Percentiles rank a stretch among this genome's conserved stretches.
phyloP scores from a whole-genome alignment of 2,329 filamentous ascomycete genomes.

The Drechslerella dactyloides region DNA sequence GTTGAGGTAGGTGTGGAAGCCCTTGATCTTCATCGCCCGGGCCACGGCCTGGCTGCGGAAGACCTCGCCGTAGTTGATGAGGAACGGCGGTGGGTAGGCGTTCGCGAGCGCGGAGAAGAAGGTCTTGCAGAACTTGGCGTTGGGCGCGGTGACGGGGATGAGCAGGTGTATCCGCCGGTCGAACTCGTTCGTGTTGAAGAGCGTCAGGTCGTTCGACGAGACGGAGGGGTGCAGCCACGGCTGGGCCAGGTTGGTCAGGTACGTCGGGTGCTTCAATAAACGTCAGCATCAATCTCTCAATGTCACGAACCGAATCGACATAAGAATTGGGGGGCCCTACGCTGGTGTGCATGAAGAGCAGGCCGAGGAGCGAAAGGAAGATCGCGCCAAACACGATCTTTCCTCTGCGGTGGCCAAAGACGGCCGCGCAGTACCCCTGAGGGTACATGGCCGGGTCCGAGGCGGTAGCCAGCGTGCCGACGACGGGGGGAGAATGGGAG shows the following conservation, averaged over 20 bases:
- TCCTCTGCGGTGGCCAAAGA: constrained; percentile 47
- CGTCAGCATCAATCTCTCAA: background rate
- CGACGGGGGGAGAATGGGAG: background rate
- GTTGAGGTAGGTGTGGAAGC: constrained; percentile 44
- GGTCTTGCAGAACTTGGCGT: constrained; percentile 46
- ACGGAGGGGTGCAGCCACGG: constrained; percentile 41
- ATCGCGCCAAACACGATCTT: constrained; percentile 39
- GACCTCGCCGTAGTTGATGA: constrained; percentile 47
- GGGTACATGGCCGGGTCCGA: constrained; percentile 30
- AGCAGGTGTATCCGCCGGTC: constrained; percentile 43
- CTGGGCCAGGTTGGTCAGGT: constrained; percentile 26
- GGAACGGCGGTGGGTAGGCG: constrained; percentile 43
- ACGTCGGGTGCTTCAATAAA: constrained; percentile 13
- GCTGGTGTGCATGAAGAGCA: constrained; percentile 29
- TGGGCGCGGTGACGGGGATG: constrained; percentile 42
- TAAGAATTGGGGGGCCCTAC: constrained; percentile 7
- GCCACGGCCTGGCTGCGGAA: constrained; percentile 39
- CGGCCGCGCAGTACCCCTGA: constrained; percentile 48
- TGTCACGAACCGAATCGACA: background rate
- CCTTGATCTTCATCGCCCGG: constrained; percentile 46
- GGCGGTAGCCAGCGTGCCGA: background rate
- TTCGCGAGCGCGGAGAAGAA: constrained; percentile 48
- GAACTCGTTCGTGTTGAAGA: constrained; percentile 45
- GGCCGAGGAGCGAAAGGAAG: constrained; percentile 27
- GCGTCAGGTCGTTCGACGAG: constrained; percentile 41